Evolutionary conservation across 495 filamentous ascomycete genomes (phyloP), one percentile per base, ranked within the genome.

Genomic region (Penicillium roqueforti): DNA sequence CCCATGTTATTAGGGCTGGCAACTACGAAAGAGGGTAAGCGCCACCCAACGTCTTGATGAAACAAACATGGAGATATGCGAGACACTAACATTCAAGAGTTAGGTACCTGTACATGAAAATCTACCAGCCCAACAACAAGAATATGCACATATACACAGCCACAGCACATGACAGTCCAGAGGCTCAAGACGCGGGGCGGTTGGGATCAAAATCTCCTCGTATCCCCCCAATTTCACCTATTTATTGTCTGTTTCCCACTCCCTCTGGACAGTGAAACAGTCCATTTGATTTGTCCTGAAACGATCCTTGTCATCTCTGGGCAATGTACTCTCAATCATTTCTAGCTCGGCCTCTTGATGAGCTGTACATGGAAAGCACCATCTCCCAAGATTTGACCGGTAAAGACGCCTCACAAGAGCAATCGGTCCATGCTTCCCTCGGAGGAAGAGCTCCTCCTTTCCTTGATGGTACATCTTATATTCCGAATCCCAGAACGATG

Each of bases 331-430:
- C 38, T 22, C 26, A 25, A n/a, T 18, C 47, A 23, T 18, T n/a
- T 7, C 5, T 25, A 36, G 9, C 25, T 23, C 47, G 6, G 16
- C 18, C 36, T 13, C n/a, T 11, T 11, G 16, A 20, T 3, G 28
- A 52, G 36, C 9, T 51, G n/a, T 52, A 44, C 19, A 52, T 32
- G 20, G 16, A 25, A 39, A 52, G 34, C 18, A 34, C 49, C 6
- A 52, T 52, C 38, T 43, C 49, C 18, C 19, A 52, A 14, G 39
- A 52, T 18, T 1, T 42, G 18, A 43, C 16, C 6, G 22, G 11
- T 1, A 26, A 31, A 29, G 18, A 4, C 10, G 4, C 4, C 4
- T 25, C 39, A 34, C 13, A 18, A 36, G 50, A 23, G 6, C 37
- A 16, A 23, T 1, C 1, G 16, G 0, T 10, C 11, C 6, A 26